These are phyloP conservation scores for Saposhnikovia divaricata DNA, from an alignment of 129 eudicot species.

Conservation along the genomic window DNA sequence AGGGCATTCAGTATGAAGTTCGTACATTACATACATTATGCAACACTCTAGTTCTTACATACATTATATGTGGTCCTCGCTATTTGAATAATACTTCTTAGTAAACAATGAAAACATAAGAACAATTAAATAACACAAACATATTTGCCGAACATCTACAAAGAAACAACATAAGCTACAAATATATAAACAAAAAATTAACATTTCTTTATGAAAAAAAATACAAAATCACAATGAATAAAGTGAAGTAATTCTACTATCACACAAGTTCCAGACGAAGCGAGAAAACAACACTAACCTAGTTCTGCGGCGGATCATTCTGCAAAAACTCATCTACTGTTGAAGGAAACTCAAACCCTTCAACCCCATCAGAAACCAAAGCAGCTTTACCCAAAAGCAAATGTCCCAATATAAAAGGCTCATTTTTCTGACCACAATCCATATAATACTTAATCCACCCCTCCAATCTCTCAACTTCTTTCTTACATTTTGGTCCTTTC, in stretches of 20 bases:
- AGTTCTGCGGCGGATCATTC: constrained; percentile 49
- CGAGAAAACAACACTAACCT: constrained; percentile 2
- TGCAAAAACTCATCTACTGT: constrained; percentile 58
- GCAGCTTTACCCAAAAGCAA: constrained; percentile 77
- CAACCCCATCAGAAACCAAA: constrained; percentile 25
- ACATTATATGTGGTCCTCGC: not conserved
- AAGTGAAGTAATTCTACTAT: not conserved
- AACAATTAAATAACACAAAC: not conserved
- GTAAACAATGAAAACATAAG: not conserved
- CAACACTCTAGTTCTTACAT: not conserved
- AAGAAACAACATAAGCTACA: not conserved
- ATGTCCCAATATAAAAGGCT: constrained; percentile 71
- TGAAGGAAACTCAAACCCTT: constrained; percentile 44
- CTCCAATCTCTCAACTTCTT: constrained; percentile 64
- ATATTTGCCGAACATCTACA: not conserved
- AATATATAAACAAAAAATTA: too few relatives aligned
- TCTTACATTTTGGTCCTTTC: constrained; percentile 58
- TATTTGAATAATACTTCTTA: not conserved
- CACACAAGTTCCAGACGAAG: not conserved
- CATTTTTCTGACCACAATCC: constrained; percentile 24
- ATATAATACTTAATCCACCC: constrained; percentile 55
- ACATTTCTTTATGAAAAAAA: not conserved
- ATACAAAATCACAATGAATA: not conserved
- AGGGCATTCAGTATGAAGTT: not conserved
- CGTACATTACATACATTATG: not conserved